Percentiles rank a stretch among this genome's conserved stretches.
Evolutionary conservation across 2,329 filamentous ascomycete species (phyloP).

Genomic region (Microcyclospora pomicola): DNA sequence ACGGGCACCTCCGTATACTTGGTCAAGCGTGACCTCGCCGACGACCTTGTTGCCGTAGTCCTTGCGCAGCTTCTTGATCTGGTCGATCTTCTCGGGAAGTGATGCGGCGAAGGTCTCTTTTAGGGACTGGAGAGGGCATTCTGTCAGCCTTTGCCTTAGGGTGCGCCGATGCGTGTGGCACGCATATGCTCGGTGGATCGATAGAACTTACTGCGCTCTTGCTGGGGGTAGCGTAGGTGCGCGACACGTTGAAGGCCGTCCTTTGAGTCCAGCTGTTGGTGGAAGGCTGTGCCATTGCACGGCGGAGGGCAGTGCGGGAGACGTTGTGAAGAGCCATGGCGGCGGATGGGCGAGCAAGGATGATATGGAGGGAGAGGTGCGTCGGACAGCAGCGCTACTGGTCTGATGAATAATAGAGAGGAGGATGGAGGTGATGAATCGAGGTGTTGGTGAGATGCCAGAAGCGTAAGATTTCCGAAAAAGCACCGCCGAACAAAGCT

Average conservation of each 20-base stretch:
- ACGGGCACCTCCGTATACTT: constrained; percentile 98
- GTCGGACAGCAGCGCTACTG: neutral
- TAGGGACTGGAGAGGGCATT: constrained; percentile 52
- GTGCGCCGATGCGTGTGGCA: too few species aligned
- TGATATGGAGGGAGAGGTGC: neutral
- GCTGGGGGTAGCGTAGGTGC: constrained; percentile 86
- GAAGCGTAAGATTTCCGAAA: neutral
- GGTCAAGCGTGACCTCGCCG: constrained; percentile 91
- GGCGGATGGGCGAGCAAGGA: constrained; percentile 4
- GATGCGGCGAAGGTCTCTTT: constrained; percentile 98
- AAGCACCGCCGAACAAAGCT: neutral
- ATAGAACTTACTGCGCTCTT: constrained; percentile 66
- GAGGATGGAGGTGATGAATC: neutral
- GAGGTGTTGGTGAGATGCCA: neutral
- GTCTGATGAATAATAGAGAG: neutral
- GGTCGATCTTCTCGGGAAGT: constrained; percentile 90
- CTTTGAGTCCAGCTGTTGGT: constrained; percentile 40
- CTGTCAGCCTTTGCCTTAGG: constrained; percentile 1
- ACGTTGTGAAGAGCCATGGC: constrained; percentile 21
- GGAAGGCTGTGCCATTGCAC: constrained; percentile 51
- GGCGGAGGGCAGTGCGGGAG: constrained; percentile 61
- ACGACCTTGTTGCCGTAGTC: constrained; percentile 91
- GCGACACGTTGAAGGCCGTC: constrained; percentile 65
- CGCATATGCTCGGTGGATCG: too few species aligned
- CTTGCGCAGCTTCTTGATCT: constrained; percentile 98